A percentile compares a stretch with the other conserved stretches of the same genome.
Conservation (phyloP, 1,284 basidiomycete genomes). For the Cerrena zonata region DNA sequence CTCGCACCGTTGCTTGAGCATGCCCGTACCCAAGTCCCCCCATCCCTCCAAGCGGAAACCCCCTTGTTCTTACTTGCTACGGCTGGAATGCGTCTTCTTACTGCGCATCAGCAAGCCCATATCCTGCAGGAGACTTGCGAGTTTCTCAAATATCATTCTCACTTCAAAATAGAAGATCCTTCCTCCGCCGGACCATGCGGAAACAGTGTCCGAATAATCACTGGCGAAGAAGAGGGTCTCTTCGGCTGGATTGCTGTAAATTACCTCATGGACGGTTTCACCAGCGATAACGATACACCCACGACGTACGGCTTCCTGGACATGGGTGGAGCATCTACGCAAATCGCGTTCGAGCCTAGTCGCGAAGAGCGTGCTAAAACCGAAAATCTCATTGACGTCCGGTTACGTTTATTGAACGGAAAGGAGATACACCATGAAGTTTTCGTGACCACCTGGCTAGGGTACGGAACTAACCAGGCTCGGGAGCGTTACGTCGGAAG, state of each 20-base stretch:
- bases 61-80: slow-evolving; percentile 94
- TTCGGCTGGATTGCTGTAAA: slow-evolving; percentile 99
- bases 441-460: slow-evolving; percentile 97
- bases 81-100: slow-evolving; percentile 91
- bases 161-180: slow-evolving; percentile 65
- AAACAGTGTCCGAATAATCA: slow-evolving; percentile 88
- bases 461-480: slow-evolving; percentile 95
- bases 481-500: slow-evolving; percentile 83
- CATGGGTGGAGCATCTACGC: slow-evolving; percentile 98
- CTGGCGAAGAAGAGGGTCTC: slow-evolving; percentile 95
- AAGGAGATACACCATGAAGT: slow-evolving; percentile 86
- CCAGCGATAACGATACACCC: slow-evolving; percentile 48
- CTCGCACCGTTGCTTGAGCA: slow-evolving; percentile 80
- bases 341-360: slow-evolving; percentile 91
- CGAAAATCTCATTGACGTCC: slow-evolving; percentile 74
- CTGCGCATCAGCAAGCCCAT: slow-evolving; percentile 61
- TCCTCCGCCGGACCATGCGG: slow-evolving; percentile 74
- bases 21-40: slow-evolving; percentile 79
- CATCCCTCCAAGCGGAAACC: slow-evolving; percentile 75
- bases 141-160: slow-evolving; percentile 69
- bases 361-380: slow-evolving; percentile 46
- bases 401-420: slow-evolving; percentile 78
- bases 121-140: slow-evolving; percentile 76
- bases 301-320: slow-evolving; percentile 97
- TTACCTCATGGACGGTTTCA: slow-evolving; percentile 97